These are phyloP conservation scores for Suillus fuscotomentosus DNA, from an alignment of 768 basidiomycete genomes.

Conservation along the genomic window DNA sequence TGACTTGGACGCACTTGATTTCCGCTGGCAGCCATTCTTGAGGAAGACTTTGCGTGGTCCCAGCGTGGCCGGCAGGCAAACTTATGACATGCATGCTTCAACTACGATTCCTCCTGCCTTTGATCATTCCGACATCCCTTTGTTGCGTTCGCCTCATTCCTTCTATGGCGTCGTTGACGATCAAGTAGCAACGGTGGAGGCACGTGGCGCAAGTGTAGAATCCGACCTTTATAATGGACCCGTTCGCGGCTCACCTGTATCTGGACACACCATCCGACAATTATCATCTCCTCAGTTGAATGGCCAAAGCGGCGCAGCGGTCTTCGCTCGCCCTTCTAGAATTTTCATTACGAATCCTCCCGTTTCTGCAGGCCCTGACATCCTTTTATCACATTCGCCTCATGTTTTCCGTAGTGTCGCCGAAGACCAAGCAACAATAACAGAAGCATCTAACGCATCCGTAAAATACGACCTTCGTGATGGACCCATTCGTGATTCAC, in stretches of 20 bases:
- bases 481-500: not conserved
- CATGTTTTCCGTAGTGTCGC: not conserved
- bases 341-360: slow-evolving; percentile 12
- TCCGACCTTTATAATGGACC: not conserved
- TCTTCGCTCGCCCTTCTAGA: slow-evolving; percentile 21
- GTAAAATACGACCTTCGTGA: not conserved
- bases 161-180: not conserved
- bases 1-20: slow-evolving; percentile 44
- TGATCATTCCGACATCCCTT: not conserved
- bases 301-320: not conserved
- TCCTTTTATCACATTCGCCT: not conserved
- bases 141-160: not conserved
- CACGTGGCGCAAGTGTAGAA: not conserved
- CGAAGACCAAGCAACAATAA: not conserved
- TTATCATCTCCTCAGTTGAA: not conserved
- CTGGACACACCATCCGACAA: not conserved
- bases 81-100: not conserved
- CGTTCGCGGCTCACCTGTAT: not conserved
- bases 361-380: not conserved
- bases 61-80: not conserved
- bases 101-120: not conserved
- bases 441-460: not conserved
- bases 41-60: slow-evolving; percentile 10
- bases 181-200: not conserved
- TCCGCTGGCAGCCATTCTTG: slow-evolving; percentile 56